Conservation (phyloP, 805 yeast species). For the Saccharomyces mikatae region DNA sequence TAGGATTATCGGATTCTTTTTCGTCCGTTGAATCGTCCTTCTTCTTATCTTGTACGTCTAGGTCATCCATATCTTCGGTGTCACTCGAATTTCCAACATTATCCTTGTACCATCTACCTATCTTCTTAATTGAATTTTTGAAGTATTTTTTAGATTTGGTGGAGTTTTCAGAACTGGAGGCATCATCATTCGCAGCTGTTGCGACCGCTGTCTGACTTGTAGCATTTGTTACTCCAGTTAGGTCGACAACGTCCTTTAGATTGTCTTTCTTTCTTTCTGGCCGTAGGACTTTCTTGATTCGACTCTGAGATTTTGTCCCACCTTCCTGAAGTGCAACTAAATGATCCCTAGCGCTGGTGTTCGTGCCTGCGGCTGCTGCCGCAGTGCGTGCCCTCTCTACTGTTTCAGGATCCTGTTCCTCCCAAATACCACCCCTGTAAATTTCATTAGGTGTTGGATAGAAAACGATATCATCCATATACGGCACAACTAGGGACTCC, state of each 20-base stretch:
- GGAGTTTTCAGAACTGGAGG: neutral
- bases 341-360: neutral
- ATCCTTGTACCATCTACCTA: slow-evolving; percentile 61
- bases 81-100: slow-evolving; percentile 9
- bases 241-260: slow-evolving; percentile 2
- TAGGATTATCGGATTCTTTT: slow-evolving; percentile 1
- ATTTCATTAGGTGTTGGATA: slow-evolving; percentile 57
- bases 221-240: neutral
- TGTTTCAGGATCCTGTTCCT: slow-evolving; percentile 7
- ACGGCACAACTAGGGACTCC: slow-evolving; percentile 76
- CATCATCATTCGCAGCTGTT: neutral
- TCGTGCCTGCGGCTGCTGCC: neutral
- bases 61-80: neutral
- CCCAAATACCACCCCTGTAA: slow-evolving; percentile 94
- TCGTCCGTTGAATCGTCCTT: neutral
- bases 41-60: neutral
- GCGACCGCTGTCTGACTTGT: neutral
- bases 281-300: neutral
- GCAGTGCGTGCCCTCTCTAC: neutral
- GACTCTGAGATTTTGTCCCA: neutral
- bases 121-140: slow-evolving; percentile 43
- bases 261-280: neutral
- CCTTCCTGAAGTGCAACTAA: neutral
- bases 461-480: slow-evolving; percentile 79
- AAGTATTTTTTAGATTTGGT: slow-evolving; percentile 32